These are phyloP conservation scores for Leccinum truebloodii DNA, from an alignment of 768 basidiomycete genomes.

Conservation along the genomic window DNA sequence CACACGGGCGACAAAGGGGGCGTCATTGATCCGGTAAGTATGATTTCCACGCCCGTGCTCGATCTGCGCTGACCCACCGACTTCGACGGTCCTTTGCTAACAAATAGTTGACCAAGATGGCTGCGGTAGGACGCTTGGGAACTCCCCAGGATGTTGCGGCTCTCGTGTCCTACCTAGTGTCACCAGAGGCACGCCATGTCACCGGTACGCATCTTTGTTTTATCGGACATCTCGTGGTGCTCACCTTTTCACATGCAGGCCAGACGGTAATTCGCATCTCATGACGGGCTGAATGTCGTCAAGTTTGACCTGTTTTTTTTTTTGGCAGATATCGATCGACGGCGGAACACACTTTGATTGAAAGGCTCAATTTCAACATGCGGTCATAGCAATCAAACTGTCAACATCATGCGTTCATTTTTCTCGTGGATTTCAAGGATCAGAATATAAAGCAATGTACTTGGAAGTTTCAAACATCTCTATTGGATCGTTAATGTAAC, in stretches of 20 bases:
- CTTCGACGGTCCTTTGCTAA: not conserved
- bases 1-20: constrained; percentile 15
- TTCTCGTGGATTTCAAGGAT: not conserved
- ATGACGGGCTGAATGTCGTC: not conserved
- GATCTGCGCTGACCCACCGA: not conserved
- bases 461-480: not conserved
- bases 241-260: constrained; percentile 11
- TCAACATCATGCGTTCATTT: not conserved
- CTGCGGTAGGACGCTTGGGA: constrained; percentile 27
- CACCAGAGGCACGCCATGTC: constrained; percentile 35
- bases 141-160: constrained; percentile 35
- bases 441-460: not conserved
- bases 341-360: constrained; percentile 29
- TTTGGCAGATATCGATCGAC: constrained; percentile 24
- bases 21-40: constrained; percentile 24
- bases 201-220: constrained; percentile 28
- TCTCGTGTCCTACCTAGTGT: constrained; percentile 39
- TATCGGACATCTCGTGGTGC: not conserved
- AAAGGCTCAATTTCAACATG: not conserved
- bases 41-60: not conserved
- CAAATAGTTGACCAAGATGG: constrained; percentile 11
- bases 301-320: not conserved
- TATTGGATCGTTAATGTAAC: not conserved
- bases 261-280: constrained; percentile 25
- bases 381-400: not conserved